Base-by-base conservation (phyloP, 129 eudicot genomes). In the Chrysanthemum seticuspe region DNA sequence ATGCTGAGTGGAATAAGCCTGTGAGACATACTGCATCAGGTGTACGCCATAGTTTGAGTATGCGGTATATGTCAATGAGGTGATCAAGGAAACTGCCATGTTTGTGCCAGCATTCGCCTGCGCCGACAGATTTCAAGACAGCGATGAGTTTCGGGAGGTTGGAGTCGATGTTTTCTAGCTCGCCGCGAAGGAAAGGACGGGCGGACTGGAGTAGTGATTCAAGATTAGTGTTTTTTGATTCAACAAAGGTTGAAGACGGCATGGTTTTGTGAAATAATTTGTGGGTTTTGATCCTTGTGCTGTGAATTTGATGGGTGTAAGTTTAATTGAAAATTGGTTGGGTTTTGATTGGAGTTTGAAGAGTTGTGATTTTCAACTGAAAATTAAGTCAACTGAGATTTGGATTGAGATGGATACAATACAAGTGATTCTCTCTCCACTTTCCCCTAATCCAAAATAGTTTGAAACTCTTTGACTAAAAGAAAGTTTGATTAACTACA, bases 51-150 rank as follows among this genome's bases (percentile, higher is more conserved):
- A 94, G 84, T 58, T 84, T 88, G 71, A 94, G 93, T 15, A 94
- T 90, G 9, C 87, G 86, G 73, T 90, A 85, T 63, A 86, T 81
- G 76, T 89, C 96, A 53, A 88, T 23, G n/a, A 94, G 89, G 79
- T 94, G 99, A 15, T 88, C 96, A 23, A 94, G 96, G 79, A 94
- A 94, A 68, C 91, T 94, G 71, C 97, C 99, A 63, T 94, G 97
- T 71, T 90, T 90, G 86, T 94, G 99, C 97, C 99, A 94, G 82
- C 99, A 94, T 79, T 94, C 99, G 18, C 91, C 97, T 49, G 99
- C 99, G 0, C 99, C 99, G 52, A 85, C 99, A 11, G 93, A 85
- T 4, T 81, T 76, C 4, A 94, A 71, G 40, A 94, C 96, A n/a
- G 96, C 65, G 62, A 93, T 40, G 18, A 87, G 83, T 19, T 85